Percentiles rank a stretch among this genome's conserved stretches.
Conservation (phyloP, 2,329 filamentous ascomycete species). For the Aspergillus cejpii region DNA sequence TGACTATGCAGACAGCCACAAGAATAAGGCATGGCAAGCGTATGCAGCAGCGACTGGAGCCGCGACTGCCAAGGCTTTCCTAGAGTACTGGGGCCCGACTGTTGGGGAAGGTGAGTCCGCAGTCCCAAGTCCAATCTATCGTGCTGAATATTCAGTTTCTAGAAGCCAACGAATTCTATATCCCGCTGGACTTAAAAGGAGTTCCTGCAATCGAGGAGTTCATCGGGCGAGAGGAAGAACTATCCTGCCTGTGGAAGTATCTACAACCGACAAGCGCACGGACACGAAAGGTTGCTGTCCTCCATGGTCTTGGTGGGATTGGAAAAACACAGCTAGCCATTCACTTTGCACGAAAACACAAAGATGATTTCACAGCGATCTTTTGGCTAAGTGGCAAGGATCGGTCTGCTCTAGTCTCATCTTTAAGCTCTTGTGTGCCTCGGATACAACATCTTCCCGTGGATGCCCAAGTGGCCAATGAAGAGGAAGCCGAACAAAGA, state of each 20-base stretch:
- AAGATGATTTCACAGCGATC: slow-evolving; percentile 18
- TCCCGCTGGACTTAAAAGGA: too few relatives aligned
- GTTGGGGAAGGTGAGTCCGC: too few relatives aligned
- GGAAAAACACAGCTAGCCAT: slow-evolving; percentile 6
- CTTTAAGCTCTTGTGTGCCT: slow-evolving; percentile 17
- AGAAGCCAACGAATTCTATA: too few relatives aligned
- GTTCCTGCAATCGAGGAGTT: too few relatives aligned
- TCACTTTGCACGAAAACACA: slow-evolving; percentile 18
- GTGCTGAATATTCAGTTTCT: too few relatives aligned
- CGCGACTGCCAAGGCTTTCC: slow-evolving; percentile 5
- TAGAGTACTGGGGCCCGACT: too few relatives aligned
- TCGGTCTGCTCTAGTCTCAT: slow-evolving; percentile 12
- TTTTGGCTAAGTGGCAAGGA: slow-evolving; percentile 25
- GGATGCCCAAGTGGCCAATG: slow-evolving; percentile 8
- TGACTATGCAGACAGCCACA: slow-evolving; percentile 19
- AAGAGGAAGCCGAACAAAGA: slow-evolving; percentile 13
- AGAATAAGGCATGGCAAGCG: slow-evolving; percentile 14
- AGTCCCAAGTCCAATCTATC: too few relatives aligned
- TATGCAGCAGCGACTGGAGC: slow-evolving; percentile 16
- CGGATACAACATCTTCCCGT: slow-evolving; percentile 7
- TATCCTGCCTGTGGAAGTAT: not conserved
- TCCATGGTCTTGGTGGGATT: slow-evolving; percentile 6
- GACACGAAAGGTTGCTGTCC: slow-evolving; percentile 12
- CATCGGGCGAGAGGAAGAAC: not conserved
- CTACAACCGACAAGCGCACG: not conserved